Conservation (phyloP, 306 rosid genomes). For the Comarum palustre region DNA sequence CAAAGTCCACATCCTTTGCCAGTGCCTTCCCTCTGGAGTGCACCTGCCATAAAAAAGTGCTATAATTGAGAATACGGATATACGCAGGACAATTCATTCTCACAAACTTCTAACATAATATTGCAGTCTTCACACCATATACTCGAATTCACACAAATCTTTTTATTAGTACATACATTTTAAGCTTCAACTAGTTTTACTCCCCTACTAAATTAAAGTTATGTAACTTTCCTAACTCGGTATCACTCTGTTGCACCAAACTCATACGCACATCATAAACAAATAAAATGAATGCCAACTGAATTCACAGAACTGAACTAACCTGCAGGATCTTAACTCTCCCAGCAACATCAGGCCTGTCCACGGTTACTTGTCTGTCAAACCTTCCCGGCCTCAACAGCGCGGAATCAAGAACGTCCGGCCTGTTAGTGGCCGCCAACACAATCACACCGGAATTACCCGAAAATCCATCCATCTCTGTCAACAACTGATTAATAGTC, state of each 20-base stretch:
- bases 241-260: background rate
- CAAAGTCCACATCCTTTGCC: constrained; percentile 96
- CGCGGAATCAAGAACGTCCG: constrained; percentile 89
- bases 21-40: constrained; percentile 85
- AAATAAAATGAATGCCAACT: background rate
- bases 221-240: background rate
- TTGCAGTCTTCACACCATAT: background rate
- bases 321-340: constrained; percentile 98
- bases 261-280: background rate
- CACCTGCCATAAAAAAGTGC: constrained; percentile 40
- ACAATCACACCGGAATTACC: constrained; percentile 97
- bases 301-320: constrained; percentile 2
- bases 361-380: constrained; percentile 94
- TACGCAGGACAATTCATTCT: background rate
- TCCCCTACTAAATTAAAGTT: background rate
- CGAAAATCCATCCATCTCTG: constrained; percentile 98
- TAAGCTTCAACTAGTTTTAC: background rate
- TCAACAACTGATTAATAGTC: constrained; percentile 93
- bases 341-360: constrained; percentile 96
- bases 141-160: background rate
- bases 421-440: constrained; percentile 94
- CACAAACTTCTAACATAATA: background rate
- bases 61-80: background rate
- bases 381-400: constrained; percentile 91
- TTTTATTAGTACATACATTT: background rate